A percentile compares a stretch with the other conserved stretches of the same genome.
Evolutionary conservation across 2,329 filamentous ascomycete species (phyloP).

Genomic region (Curvularia eragrostidis): DNA sequence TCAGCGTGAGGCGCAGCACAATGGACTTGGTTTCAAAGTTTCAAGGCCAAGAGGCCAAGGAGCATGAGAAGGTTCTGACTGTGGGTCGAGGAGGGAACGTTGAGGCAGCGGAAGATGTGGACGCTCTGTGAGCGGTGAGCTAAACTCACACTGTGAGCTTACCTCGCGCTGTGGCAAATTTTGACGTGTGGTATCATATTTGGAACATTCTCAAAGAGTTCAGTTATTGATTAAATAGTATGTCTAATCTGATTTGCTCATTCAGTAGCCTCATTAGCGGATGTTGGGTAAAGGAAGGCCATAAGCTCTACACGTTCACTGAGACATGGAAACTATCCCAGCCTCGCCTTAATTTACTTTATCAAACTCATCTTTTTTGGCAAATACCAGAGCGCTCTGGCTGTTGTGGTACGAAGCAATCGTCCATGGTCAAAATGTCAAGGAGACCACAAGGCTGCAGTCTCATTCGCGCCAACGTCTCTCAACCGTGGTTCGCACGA

Average conservation of each 20-base stretch:
- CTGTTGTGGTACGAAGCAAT: neutral
- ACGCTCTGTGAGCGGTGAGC: too few species aligned
- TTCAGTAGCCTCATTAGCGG: neutral
- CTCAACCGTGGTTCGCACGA: neutral
- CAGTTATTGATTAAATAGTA: neutral
- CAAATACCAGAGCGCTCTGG: neutral
- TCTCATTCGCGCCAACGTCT: neutral
- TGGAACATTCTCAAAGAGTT: neutral
- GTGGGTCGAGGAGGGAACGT: slow-evolving; percentile 27
- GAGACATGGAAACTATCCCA: neutral
- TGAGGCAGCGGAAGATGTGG: slow-evolving; percentile 1
- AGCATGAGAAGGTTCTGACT: slow-evolving; percentile 39
- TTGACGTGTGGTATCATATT: slow-evolving; percentile 6
- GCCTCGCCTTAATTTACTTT: neutral
- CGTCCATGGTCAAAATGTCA: neutral
- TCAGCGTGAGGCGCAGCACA: slow-evolving; percentile 50
- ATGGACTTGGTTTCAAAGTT: slow-evolving; percentile 51
- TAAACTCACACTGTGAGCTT: too few species aligned
- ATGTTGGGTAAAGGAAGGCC: neutral
- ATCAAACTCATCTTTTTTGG: neutral
- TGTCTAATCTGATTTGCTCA: neutral
- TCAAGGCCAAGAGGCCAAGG: slow-evolving; percentile 46
- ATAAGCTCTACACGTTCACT: neutral
- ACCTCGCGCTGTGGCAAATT: too few species aligned
- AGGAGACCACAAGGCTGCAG: neutral